A percentile compares a stretch with the other conserved stretches of the same genome.
Evolutionary conservation across 257 asterid species (phyloP).

Genomic region (Perilla frutescens): DNA sequence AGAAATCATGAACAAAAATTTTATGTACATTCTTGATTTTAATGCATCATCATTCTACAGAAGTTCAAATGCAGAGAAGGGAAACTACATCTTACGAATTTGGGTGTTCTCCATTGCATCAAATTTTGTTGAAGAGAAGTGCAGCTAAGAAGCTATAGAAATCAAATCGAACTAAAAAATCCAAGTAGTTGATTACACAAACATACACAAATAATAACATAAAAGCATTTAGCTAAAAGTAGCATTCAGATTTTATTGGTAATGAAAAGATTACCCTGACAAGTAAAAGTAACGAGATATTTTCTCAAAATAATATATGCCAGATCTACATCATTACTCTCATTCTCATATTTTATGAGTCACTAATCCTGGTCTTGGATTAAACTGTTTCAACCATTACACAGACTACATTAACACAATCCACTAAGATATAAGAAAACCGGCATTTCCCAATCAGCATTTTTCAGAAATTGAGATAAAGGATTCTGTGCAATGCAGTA

Average conservation of each 20-base stretch:
- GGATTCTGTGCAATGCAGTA: constrained; percentile 14
- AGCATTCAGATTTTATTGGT: background rate
- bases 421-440: constrained; percentile 9
- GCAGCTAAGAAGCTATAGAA: background rate
- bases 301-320: background rate
- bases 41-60: constrained; percentile 1
- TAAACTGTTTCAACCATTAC: background rate
- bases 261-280: background rate
- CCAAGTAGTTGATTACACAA: background rate
- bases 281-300: background rate
- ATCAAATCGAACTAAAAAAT: background rate
- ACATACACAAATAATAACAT: background rate
- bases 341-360: background rate
- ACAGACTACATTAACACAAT: constrained; percentile 9
- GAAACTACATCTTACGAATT: background rate
- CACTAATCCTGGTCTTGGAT: background rate
- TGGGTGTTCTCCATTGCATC: constrained; percentile 15
- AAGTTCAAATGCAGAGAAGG: constrained; percentile 1
- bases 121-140: background rate
- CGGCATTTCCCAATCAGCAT: constrained; percentile 13
- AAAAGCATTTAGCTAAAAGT: background rate
- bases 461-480: constrained; percentile 13
- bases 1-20: background rate
- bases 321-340: background rate
- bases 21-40: background rate